phyloP scores from a whole-genome alignment of 306 rosid species.

The Vigna mungo region DNA sequence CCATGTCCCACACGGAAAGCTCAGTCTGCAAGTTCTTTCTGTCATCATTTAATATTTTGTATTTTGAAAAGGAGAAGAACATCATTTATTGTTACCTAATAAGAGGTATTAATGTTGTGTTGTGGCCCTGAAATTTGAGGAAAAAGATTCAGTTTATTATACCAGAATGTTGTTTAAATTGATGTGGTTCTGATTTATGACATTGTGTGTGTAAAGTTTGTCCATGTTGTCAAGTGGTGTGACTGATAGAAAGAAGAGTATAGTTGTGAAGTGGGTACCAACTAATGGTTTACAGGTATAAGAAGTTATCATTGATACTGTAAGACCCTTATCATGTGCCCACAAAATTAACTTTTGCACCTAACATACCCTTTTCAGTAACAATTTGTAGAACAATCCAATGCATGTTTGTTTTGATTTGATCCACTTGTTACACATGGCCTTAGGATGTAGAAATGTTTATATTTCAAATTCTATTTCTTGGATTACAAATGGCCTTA shows the following conservation, averaged over 20 bases:
- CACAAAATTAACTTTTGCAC: neutral
- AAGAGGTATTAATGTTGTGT: neutral
- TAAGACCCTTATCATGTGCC: neutral
- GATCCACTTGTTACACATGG: too few relatives aligned
- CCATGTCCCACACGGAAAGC: slow-evolving; percentile 37
- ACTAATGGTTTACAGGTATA: neutral
- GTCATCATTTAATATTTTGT: neutral
- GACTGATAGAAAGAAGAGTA: neutral
- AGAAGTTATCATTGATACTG: neutral
- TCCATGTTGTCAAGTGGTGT: slow-evolving; percentile 22
- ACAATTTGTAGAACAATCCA: too few relatives aligned
- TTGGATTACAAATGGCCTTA: too few relatives aligned
- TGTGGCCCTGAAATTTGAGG: neutral
- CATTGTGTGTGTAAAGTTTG: neutral
- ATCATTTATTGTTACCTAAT: neutral
- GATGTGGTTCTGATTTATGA: neutral
- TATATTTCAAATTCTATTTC: too few relatives aligned
- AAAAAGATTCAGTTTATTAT: neutral
- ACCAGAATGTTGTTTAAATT: neutral
- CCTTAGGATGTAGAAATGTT: too few relatives aligned
- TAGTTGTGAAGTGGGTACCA: neutral
- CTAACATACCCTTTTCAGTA: neutral
- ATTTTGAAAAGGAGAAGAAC: neutral
- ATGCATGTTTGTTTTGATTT: too few relatives aligned
- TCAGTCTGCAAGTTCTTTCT: neutral